Percentiles rank a stretch among this genome's conserved stretches.
These are phyloP conservation scores for Fusarium sp. DNA, from an alignment of 2,329 filamentous ascomycete species.

Conservation along the genomic window DNA sequence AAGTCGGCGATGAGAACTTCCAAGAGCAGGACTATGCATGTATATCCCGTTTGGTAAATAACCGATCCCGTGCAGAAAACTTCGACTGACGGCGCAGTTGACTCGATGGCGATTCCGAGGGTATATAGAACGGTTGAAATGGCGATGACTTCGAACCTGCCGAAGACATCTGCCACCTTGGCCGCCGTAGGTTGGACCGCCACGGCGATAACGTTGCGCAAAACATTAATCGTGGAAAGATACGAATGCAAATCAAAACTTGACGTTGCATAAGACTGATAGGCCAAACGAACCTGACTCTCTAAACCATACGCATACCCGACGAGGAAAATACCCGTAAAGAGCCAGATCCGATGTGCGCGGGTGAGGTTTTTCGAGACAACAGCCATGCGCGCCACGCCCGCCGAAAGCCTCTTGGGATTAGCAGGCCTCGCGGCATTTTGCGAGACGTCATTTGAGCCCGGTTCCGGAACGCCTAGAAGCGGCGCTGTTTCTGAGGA, in stretches of 20 bases:
- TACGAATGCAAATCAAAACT: constrained; percentile 63
- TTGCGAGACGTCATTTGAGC: neutral
- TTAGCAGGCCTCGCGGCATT: constrained; percentile 3
- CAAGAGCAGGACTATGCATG: constrained; percentile 63
- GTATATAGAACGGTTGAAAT: constrained; percentile 66
- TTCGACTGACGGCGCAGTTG: constrained; percentile 57
- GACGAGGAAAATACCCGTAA: constrained; percentile 66
- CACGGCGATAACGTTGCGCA: constrained; percentile 67
- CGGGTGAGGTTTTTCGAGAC: constrained; percentile 57
- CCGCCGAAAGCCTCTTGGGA: constrained; percentile 40
- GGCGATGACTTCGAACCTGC: constrained; percentile 66
- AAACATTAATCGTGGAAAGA: constrained; percentile 66
- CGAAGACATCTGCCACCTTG: constrained; percentile 71
- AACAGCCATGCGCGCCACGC: constrained; percentile 63
- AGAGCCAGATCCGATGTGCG: constrained; percentile 60
- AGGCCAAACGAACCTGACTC: constrained; percentile 60
- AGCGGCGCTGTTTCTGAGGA: constrained; percentile 29
- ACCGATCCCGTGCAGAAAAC: constrained; percentile 63
- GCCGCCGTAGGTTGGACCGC: constrained; percentile 67
- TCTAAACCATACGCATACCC: constrained; percentile 69
- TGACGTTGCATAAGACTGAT: constrained; percentile 64
- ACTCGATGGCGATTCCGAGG: constrained; percentile 63
- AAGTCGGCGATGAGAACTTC: constrained; percentile 70
- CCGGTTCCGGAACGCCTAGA: constrained; percentile 3
- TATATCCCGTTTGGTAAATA: constrained; percentile 68